Evolutionary conservation across 768 basidiomycete genomes (phyloP).

Genomic region (Filobasidium wieringae): DNA sequence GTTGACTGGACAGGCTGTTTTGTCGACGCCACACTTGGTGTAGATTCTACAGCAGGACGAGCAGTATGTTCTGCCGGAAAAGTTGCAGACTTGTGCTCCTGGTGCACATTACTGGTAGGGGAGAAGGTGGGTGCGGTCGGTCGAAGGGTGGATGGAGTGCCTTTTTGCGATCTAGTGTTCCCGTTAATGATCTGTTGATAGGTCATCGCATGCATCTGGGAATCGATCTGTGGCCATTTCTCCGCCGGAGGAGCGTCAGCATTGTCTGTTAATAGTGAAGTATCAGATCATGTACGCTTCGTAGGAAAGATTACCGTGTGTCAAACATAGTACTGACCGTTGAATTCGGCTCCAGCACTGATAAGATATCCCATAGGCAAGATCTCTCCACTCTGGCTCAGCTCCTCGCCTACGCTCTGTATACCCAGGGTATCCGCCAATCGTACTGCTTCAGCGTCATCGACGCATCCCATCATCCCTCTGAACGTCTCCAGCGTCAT

Average conservation of each 20-base stretch:
- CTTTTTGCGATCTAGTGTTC: background rate
- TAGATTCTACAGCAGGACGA: too few relatives aligned
- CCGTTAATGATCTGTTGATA: slow-evolving; percentile 16
- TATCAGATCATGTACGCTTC: background rate
- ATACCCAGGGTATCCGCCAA: slow-evolving; percentile 22
- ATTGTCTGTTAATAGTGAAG: slow-evolving; percentile 3
- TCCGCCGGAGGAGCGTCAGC: slow-evolving; percentile 10
- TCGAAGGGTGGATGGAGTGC: too few relatives aligned
- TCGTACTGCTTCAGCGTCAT: slow-evolving; percentile 28
- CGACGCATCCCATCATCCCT: slow-evolving; percentile 39
- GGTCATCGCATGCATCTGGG: background rate
- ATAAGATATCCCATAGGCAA: slow-evolving; percentile 28
- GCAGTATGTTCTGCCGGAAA: too few relatives aligned
- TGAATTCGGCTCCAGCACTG: slow-evolving; percentile 22
- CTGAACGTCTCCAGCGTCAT: slow-evolving; percentile 32
- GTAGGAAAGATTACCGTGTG: background rate
- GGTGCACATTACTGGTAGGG: too few relatives aligned
- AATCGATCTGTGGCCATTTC: background rate
- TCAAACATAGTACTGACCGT: slow-evolving; percentile 19
- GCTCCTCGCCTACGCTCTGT: slow-evolving; percentile 16
- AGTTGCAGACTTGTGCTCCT: too few relatives aligned
- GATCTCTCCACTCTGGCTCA: slow-evolving; percentile 2
- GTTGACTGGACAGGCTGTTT: too few relatives aligned
- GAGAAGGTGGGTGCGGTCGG: background rate
- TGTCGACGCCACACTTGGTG: too few relatives aligned